Conservation (phyloP, 371 early-diverging fungal species). For the Enterocytospora artemiae region DNA sequence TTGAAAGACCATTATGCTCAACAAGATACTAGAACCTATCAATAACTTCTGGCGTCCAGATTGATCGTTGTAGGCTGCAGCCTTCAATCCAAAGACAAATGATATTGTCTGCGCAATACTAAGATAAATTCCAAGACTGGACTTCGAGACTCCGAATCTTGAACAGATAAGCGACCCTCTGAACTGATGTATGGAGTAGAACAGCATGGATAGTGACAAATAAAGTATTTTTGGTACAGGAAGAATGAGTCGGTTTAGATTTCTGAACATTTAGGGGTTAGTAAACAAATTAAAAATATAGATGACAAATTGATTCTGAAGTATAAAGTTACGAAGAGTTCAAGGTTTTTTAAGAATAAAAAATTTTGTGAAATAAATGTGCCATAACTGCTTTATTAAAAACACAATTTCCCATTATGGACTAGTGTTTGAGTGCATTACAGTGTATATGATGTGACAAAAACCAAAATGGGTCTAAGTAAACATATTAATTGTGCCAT, state of each 20-base stretch:
- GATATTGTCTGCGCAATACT: conserved; percentile 38
- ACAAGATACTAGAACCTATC: conserved; percentile 30
- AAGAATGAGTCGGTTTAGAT: conserved; percentile 26
- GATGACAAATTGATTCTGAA: too few species aligned
- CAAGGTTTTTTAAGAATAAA: too few species aligned
- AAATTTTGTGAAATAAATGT: too few species aligned
- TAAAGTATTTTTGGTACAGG: conserved; percentile 55
- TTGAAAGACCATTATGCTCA: conserved; percentile 50
- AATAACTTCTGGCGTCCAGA: conserved; percentile 47
- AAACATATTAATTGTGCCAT: too few species aligned
- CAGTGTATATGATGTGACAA: too few species aligned
- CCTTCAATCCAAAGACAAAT: conserved; percentile 52
- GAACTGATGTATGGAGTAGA: conserved; percentile 55
- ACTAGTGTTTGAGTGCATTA: too few species aligned
- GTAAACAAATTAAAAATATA: too few species aligned
- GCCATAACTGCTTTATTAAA: too few species aligned
- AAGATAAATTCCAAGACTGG: conserved; percentile 11
- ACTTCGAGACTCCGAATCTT: conserved; percentile 28
- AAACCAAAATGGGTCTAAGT: too few species aligned
- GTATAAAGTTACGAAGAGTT: too few species aligned
- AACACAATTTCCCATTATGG: too few species aligned
- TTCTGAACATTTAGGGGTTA: neutral
- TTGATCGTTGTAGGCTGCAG: conserved; percentile 53
- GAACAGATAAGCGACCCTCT: conserved; percentile 44
- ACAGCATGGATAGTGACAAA: conserved; percentile 45